phyloP scores from a whole-genome alignment of 1,139 yeast species.

The Zygosaccharomyces pseudobailii region DNA sequence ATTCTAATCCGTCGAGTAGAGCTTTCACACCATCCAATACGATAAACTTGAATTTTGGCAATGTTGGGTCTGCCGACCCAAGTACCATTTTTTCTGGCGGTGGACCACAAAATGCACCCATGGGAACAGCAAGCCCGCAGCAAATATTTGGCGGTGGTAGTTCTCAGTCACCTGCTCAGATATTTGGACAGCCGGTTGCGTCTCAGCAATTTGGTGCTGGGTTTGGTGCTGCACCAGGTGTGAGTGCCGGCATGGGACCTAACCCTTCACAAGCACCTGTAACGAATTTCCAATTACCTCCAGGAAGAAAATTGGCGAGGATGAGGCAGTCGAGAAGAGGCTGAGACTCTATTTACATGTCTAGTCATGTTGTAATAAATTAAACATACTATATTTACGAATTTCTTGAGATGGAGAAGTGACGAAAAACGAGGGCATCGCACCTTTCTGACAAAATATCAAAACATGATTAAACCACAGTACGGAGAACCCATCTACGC shows the following conservation, averaged over 20 bases:
- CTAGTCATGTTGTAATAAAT: background rate
- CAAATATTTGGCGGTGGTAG: slow-evolving; percentile 18
- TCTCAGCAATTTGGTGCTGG: slow-evolving; percentile 7
- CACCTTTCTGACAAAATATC: background rate
- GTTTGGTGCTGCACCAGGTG: slow-evolving; percentile 6
- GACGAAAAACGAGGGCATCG: slow-evolving; percentile 1
- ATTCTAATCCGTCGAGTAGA: slow-evolving; percentile 12
- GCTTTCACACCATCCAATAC: slow-evolving; percentile 25
- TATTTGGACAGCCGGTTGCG: slow-evolving; percentile 11
- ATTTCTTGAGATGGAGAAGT: slow-evolving; percentile 1
- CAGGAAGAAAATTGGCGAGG: slow-evolving; percentile 27
- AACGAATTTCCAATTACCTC: slow-evolving; percentile 11
- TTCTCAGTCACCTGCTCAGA: slow-evolving; percentile 10
- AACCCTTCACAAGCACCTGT: slow-evolving; percentile 7
- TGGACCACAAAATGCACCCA: slow-evolving; percentile 1
- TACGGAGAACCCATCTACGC: background rate
- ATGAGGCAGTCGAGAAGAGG: slow-evolving; percentile 19
- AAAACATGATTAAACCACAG: background rate
- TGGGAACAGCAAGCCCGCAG: slow-evolving; percentile 14
- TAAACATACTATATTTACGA: background rate
- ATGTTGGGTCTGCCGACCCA: slow-evolving; percentile 17
- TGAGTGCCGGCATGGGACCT: slow-evolving; percentile 6
- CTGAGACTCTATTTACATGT: background rate
- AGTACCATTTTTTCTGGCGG: slow-evolving; percentile 20
- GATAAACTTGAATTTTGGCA: slow-evolving; percentile 26